phyloP scores from a whole-genome alignment of 768 basidiomycete species.

The Nidularia sp. region DNA sequence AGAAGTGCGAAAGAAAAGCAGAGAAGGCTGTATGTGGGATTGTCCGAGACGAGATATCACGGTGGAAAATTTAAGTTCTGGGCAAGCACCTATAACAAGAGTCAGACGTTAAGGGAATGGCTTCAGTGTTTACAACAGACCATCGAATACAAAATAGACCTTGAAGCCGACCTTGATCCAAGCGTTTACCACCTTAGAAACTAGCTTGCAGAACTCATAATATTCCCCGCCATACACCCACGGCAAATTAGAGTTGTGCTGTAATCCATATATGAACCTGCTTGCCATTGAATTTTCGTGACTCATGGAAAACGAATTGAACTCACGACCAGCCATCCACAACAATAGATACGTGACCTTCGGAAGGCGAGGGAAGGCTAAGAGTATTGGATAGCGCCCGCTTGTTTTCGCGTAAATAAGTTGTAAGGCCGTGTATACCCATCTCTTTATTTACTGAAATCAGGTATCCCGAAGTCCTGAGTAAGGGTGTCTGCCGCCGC shows the following conservation, averaged over 20 bases:
- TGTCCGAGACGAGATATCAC: slow-evolving; percentile 54
- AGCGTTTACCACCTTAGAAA: slow-evolving; percentile 49
- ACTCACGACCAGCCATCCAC: slow-evolving; percentile 90
- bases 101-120: slow-evolving; percentile 6
- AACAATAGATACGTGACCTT: slow-evolving; percentile 45
- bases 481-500: too few species aligned
- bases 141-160: slow-evolving; percentile 80
- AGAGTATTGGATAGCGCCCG: slow-evolving; percentile 33
- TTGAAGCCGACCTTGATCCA: slow-evolving; percentile 67
- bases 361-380: slow-evolving; percentile 15
- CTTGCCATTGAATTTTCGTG: slow-evolving; percentile 6
- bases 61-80: slow-evolving; percentile 71
- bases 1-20: slow-evolving; percentile 83
- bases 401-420: slow-evolving; percentile 46
- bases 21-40: slow-evolving; percentile 53
- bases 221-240: slow-evolving; percentile 92
- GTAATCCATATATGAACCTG: slow-evolving; percentile 75
- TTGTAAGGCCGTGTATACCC: slow-evolving; percentile 53
- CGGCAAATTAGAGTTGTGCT: slow-evolving; percentile 55
- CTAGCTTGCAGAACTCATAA: slow-evolving; percentile 42
- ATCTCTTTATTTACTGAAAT: slow-evolving; percentile 26
- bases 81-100: slow-evolving; percentile 53
- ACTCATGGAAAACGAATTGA: slow-evolving; percentile 3
- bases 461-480: too few species aligned
- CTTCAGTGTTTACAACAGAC: slow-evolving; percentile 35